Base-by-base conservation (phyloP, 306 rosid species). In the Arachis hypogaea region DNA sequence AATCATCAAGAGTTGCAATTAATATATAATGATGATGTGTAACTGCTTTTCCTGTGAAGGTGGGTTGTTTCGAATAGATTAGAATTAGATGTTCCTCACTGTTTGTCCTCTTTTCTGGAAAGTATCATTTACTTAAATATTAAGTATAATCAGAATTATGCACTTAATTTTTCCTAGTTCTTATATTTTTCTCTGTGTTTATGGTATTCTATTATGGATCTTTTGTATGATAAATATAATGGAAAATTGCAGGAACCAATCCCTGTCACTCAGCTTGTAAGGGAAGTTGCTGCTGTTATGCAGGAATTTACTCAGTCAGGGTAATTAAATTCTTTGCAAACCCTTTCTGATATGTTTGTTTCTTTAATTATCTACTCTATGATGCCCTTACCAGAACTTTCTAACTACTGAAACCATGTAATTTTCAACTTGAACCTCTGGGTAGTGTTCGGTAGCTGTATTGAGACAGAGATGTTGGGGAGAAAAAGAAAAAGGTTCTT, bases 301-400 rank as follows among this genome's bases (percentile, higher is more conserved):
- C 95, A 94, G 85, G 98, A 94, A 80, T 94, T 94, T 80, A 92
- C 99, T 77, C 99, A 94, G 77, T 92, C 96, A 46, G 99, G 98
- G 97, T 94, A 88, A 83, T 46, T 54, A 49, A 41, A 63, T 77
- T 33, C 54, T 72, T 57, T 36, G 1, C 60, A 8, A 47, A 46
- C 38, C 38, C 57, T 33, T 44, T 40, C 66, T 55, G 63, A 58
- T 11, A 4, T 8, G 11, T 55, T 59, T 64, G 28, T 22, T 22
- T 22, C 28, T 33, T 33, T 4, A 33, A 2, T 33, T 33, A 33
- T 33, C 38, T 33, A 33, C 38, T 33, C 4, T 33, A 33, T 33
- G 38, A 33, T 33, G 38, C 38, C 38, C 38, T 33, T 33, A 33
- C 38, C 4, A 33, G 38, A 33, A 33, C 3, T 4, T 33, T 33